A percentile compares a stretch with the other conserved stretches of the same genome.
Evolutionary conservation across 192 early-diverging fungal species (phyloP).

Genomic region (Pilobolus umbonatus): DNA sequence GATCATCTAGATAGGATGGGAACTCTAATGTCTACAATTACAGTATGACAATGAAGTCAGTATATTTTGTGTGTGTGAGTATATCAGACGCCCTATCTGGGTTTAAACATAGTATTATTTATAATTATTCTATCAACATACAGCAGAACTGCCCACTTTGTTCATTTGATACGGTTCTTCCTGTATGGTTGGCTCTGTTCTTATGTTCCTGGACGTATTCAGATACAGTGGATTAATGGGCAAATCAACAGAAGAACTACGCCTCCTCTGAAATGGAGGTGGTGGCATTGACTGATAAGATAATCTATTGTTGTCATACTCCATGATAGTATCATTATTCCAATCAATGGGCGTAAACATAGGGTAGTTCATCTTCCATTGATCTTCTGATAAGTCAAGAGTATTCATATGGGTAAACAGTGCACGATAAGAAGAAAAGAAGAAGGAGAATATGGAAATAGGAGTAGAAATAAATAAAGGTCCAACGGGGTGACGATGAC

Average conservation of each 20-base stretch:
- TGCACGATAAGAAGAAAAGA: neutral
- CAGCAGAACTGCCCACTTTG: neutral
- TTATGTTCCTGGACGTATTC: neutral
- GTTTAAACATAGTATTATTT: neutral
- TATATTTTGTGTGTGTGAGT: too few species aligned
- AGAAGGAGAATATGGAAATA: neutral
- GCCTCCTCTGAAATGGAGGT: slow-evolving; percentile 9
- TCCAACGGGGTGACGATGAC: neutral
- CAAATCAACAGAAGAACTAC: slow-evolving; percentile 18
- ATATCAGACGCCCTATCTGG: too few species aligned
- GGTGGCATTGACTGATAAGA: neutral
- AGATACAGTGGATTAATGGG: neutral
- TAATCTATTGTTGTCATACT: slow-evolving; percentile 1
- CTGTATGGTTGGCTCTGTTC: slow-evolving; percentile 7
- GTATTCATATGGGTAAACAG: neutral
- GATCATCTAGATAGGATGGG: neutral
- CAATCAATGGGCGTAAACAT: slow-evolving; percentile 10
- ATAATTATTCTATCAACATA: neutral
- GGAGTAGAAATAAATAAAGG: neutral
- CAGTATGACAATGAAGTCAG: neutral
- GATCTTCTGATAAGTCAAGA: neutral
- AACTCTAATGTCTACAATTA: neutral
- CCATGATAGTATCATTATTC: slow-evolving; percentile 7
- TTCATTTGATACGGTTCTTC: neutral
- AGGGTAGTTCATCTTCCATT: neutral